Conservation (phyloP, 2,329 filamentous ascomycete species). For the Colletotrichum tamarilloi region DNA sequence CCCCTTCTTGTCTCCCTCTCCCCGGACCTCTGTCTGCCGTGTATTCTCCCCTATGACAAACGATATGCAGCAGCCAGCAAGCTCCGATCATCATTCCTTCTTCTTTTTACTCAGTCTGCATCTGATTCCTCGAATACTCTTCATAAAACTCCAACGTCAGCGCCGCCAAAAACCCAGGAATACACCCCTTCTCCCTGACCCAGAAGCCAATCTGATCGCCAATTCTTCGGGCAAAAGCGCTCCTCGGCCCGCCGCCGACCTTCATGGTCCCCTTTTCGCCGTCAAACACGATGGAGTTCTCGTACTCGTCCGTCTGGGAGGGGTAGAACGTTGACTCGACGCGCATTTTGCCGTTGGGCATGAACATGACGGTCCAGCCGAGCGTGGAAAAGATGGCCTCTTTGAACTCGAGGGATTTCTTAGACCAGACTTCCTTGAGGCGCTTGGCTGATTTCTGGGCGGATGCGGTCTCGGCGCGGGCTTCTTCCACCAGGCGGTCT, state of each 20-base stretch:
- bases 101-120: conserved; percentile 9
- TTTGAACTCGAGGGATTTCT: conserved; percentile 93
- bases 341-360: conserved; percentile 96
- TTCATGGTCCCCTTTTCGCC: conserved; percentile 98
- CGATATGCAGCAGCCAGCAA: neutral
- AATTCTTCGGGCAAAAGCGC: conserved; percentile 87
- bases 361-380: conserved; percentile 94
- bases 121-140: conserved; percentile 57
- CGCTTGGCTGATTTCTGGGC: conserved; percentile 86
- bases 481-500: conserved; percentile 79
- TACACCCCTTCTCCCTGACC: conserved; percentile 93
- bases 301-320: conserved; percentile 73
- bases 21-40: neutral
- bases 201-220: conserved; percentile 91
- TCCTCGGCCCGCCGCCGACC: conserved; percentile 89
- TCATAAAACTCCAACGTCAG: conserved; percentile 95
- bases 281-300: conserved; percentile 85
- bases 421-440: conserved; percentile 91
- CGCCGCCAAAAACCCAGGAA: conserved; percentile 91
- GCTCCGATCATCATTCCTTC: neutral
- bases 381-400: conserved; percentile 93
- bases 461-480: conserved; percentile 74
- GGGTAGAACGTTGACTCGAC: conserved; percentile 89
- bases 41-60: neutral
- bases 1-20: too few species aligned